phyloP scores from a whole-genome alignment of 2,329 filamentous ascomycete species.

The Fusarium coicis region DNA sequence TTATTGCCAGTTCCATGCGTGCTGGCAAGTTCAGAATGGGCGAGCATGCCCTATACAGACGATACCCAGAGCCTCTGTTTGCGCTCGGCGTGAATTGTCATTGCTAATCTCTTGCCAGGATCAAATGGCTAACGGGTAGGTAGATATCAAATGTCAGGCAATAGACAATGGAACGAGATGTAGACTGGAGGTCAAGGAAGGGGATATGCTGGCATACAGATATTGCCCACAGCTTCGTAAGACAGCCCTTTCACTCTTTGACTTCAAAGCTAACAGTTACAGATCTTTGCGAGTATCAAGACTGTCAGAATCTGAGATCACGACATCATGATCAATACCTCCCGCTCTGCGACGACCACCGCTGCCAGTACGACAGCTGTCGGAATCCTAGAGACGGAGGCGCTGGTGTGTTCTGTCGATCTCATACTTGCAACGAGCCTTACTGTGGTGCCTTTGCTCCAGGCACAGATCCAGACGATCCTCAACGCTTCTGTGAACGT shows the following conservation, averaged over 20 bases:
- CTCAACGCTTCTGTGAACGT: constrained; percentile 44
- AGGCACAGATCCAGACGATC: constrained; percentile 24
- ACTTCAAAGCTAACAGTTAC: not conserved
- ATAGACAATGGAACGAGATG: constrained; percentile 41
- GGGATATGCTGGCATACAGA: constrained; percentile 11
- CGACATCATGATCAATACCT: constrained; percentile 34
- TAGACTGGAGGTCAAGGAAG: constrained; percentile 36
- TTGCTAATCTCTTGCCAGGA: not conserved
- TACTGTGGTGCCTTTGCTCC: constrained; percentile 41
- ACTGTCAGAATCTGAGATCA: constrained; percentile 39
- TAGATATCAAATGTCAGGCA: constrained; percentile 41
- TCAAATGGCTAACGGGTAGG: constrained; percentile 3
- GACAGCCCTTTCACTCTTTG: not conserved
- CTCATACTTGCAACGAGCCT: constrained; percentile 44
- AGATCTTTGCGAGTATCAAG: constrained; percentile 46
- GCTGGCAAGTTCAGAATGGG: constrained; percentile 39
- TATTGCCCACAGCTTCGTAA: constrained; percentile 44
- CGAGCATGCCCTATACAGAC: constrained; percentile 37
- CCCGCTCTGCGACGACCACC: constrained; percentile 44
- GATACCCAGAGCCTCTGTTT: constrained; percentile 34
- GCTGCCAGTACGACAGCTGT: constrained; percentile 43
- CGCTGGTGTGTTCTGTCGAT: constrained; percentile 36
- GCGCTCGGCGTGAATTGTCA: constrained; percentile 41
- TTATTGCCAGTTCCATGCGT: constrained; percentile 43
- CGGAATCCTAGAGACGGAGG: constrained; percentile 25